A percentile compares a stretch with the other conserved stretches of the same genome.
Evolutionary conservation across 345 rosid genomes (phyloP).

Genomic region (Raphanus raphanistrum): DNA sequence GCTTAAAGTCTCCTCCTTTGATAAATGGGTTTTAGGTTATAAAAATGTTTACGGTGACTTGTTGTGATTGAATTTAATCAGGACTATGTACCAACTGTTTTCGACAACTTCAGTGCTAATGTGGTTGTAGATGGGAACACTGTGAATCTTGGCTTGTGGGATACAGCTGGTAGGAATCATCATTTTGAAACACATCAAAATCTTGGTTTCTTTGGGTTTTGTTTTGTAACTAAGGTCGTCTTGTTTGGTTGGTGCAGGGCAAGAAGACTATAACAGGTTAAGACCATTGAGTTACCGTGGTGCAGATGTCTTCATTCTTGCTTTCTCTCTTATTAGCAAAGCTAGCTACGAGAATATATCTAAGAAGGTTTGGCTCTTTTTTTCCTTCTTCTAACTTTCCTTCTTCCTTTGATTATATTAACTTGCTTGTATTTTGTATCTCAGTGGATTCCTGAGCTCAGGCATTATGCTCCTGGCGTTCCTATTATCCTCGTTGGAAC

Average conservation of each 20-base stretch:
- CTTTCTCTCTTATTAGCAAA: conserved; percentile 97
- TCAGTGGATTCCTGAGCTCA: conserved; percentile 96
- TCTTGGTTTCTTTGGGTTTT: conserved; percentile 4
- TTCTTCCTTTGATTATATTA: neutral
- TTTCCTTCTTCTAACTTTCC: neutral
- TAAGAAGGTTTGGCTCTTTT: conserved; percentile 63
- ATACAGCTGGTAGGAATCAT: conserved; percentile 73
- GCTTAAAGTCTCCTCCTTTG: neutral
- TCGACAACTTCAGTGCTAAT: conserved; percentile 98
- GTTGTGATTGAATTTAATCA: conserved; percentile 42
- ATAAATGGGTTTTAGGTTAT: neutral
- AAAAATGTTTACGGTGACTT: neutral
- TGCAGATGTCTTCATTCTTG: conserved; percentile 94
- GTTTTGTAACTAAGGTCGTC: neutral
- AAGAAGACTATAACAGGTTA: conserved; percentile 88
- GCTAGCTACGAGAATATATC: conserved; percentile 97
- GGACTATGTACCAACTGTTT: conserved; percentile 97
- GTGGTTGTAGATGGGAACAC: conserved; percentile 95
- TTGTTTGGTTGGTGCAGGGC: conserved; percentile 52
- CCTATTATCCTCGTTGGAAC: conserved; percentile 88
- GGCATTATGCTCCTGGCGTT: conserved; percentile 90
- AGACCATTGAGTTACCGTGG: conserved; percentile 94
- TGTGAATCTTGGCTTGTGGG: conserved; percentile 92
- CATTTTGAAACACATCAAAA: conserved; percentile 8
- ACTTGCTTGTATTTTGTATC: neutral